Conservation (phyloP, 805 yeast genomes). For the Metschnikowia continentalis region DNA sequence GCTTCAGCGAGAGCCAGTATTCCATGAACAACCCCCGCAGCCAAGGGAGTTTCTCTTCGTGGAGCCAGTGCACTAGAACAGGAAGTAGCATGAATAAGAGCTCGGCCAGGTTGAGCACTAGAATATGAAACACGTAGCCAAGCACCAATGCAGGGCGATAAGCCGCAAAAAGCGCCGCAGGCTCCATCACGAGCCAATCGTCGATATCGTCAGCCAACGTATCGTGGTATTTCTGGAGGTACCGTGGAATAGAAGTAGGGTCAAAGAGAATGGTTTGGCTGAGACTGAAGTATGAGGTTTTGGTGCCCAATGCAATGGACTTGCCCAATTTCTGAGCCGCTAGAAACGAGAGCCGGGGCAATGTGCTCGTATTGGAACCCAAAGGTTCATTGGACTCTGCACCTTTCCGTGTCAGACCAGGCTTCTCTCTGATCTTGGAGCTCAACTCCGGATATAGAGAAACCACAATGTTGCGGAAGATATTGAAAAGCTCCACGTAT, state of each 20-base stretch:
- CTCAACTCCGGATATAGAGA: conserved; percentile 11
- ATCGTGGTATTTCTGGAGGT: conserved; percentile 20
- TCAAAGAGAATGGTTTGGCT: conserved; percentile 26
- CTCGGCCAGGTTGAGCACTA: conserved; percentile 32
- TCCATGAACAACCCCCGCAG: conserved; percentile 12
- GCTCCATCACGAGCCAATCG: conserved; percentile 35
- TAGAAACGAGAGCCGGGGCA: conserved; percentile 19
- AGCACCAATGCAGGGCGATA: conserved; percentile 25
- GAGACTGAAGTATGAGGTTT: conserved; percentile 30
- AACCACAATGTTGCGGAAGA: conserved; percentile 25
- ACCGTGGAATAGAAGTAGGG: conserved; percentile 23
- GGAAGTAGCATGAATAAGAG: conserved; percentile 32
- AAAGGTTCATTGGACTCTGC: background rate
- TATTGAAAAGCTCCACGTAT: conserved; percentile 29
- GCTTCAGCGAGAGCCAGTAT: conserved; percentile 13
- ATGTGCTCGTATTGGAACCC: background rate
- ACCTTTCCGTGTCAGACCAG: background rate
- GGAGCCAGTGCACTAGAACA: conserved; percentile 34
- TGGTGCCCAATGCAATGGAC: conserved; percentile 30
- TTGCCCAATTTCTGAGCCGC: conserved; percentile 31
- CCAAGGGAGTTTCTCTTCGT: conserved; percentile 19
- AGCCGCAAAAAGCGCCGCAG: conserved; percentile 17
- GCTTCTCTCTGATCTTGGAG: background rate
- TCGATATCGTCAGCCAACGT: conserved; percentile 33
- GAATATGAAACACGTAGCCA: conserved; percentile 33